Percentiles rank a stretch among this genome's conserved stretches.
Evolutionary conservation across 2,329 filamentous ascomycete species (phyloP).

Genomic region (Aspergillus spinulosporus): DNA sequence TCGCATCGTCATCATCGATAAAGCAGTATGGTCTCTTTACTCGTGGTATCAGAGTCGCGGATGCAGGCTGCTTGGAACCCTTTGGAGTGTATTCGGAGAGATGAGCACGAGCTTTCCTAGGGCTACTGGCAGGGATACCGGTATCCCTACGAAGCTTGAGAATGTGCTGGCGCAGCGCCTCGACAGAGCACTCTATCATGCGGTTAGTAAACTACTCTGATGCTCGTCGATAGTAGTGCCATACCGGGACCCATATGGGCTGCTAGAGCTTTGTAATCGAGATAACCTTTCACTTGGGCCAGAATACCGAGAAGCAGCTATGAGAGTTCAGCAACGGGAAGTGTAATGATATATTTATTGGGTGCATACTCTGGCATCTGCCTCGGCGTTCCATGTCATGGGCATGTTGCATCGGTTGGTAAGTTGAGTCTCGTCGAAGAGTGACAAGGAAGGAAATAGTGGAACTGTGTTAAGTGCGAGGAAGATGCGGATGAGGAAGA

Average conservation of each 20-base stretch:
- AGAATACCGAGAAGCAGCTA: slow-evolving; percentile 13
- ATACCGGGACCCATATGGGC: slow-evolving; percentile 11
- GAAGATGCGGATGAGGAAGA: not conserved
- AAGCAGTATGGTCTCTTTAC: not conserved
- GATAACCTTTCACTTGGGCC: slow-evolving; percentile 2
- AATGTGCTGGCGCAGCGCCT: slow-evolving; percentile 5
- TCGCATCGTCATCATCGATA: not conserved
- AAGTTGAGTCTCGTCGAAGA: not conserved
- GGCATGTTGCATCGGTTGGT: not conserved
- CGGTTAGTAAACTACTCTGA: not conserved
- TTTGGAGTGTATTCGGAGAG: not conserved
- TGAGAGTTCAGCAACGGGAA: not conserved
- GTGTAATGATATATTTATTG: not conserved
- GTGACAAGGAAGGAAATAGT: not conserved
- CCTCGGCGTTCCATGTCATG: slow-evolving; percentile 6
- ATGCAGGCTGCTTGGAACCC: not conserved
- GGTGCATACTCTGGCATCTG: slow-evolving; percentile 8
- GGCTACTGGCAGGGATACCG: not conserved
- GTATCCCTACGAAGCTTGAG: slow-evolving; percentile 7
- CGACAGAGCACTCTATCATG: slow-evolving; percentile 3
- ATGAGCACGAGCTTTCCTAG: not conserved
- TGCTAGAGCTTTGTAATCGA: slow-evolving; percentile 9
- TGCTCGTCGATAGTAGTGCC: not conserved
- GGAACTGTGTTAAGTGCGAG: not conserved
- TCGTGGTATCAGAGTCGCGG: not conserved